Conservation (phyloP, 768 basidiomycete genomes). For the Leccinum ochraceum region DNA sequence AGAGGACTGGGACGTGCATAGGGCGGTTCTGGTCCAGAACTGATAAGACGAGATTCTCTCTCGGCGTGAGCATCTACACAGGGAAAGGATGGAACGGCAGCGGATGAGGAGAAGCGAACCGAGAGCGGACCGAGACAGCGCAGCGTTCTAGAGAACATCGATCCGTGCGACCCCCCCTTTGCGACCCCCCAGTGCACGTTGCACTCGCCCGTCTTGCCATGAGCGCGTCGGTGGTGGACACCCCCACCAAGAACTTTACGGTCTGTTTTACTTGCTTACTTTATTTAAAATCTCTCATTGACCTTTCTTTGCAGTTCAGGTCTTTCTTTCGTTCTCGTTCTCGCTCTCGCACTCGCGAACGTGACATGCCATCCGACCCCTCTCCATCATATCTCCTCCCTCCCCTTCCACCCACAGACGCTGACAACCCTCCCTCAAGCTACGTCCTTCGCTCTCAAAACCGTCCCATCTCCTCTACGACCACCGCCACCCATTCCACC, state of each 20-base stretch:
- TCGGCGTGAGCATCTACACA: conserved; percentile 84
- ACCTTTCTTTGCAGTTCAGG: conserved; percentile 46
- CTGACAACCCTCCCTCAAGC: conserved; percentile 21
- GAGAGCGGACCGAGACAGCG: neutral
- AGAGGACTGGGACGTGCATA: conserved; percentile 79
- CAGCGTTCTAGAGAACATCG: neutral
- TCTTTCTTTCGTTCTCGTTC: conserved; percentile 54
- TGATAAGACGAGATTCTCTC: conserved; percentile 57
- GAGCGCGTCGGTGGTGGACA: neutral
- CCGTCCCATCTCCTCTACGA: conserved; percentile 66
- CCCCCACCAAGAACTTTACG: neutral
- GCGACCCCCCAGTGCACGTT: neutral
- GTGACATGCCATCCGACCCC: conserved; percentile 11
- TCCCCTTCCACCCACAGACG: conserved; percentile 7
- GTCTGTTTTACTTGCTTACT: neutral
- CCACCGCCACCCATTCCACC: conserved; percentile 62
- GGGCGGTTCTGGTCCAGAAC: conserved; percentile 74
- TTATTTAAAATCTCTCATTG: neutral
- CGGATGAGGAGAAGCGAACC: neutral
- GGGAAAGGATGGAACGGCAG: conserved; percentile 48
- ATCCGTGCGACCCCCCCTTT: conserved; percentile 1
- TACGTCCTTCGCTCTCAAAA: conserved; percentile 45
- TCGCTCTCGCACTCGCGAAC: conserved; percentile 47
- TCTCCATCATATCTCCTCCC: neutral
- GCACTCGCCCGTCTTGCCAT: neutral